phyloP scores from a whole-genome alignment of 139 green algal species.

The Chlorella sorokiniana region DNA sequence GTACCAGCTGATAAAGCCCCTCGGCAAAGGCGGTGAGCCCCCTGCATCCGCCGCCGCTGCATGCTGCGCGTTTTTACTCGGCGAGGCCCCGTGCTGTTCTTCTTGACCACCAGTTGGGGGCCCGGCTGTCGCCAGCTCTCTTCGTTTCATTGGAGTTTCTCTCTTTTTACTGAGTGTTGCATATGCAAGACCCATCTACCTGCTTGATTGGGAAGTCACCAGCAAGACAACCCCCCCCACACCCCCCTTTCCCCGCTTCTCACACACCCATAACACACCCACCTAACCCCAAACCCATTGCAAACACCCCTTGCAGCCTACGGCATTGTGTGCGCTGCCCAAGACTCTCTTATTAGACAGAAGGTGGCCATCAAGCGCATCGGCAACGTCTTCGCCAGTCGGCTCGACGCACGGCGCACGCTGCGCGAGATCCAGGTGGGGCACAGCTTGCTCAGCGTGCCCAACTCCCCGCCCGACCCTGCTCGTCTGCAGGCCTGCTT shows the following conservation, averaged over 20 bases:
- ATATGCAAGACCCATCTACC: background rate
- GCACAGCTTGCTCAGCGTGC: too few species aligned
- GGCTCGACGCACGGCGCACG: constrained; percentile 89
- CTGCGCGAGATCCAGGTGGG: constrained; percentile 86
- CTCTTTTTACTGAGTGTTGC: background rate
- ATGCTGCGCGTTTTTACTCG: too few species aligned
- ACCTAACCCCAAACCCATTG: background rate
- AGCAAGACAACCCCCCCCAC: background rate
- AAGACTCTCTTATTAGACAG: constrained; percentile 71
- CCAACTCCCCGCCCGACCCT: too few species aligned
- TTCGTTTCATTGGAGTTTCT: background rate
- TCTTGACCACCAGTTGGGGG: too few species aligned
- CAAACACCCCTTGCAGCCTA: constrained; percentile 70
- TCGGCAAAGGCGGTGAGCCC: constrained; percentile 85
- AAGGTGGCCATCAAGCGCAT: constrained; percentile 98
- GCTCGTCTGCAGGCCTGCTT: too few species aligned
- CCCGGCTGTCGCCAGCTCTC: background rate
- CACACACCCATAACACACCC: too few species aligned
- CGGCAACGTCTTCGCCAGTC: constrained; percentile 84
- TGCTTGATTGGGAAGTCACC: background rate
- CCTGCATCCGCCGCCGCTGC: too few species aligned
- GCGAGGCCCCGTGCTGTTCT: too few species aligned
- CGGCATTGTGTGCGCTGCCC: constrained; percentile 93
- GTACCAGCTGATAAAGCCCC: constrained; percentile 50
- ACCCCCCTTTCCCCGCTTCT: background rate